Base-by-base conservation (phyloP, 83 land plant genomes). In the Picea abies region DNA sequence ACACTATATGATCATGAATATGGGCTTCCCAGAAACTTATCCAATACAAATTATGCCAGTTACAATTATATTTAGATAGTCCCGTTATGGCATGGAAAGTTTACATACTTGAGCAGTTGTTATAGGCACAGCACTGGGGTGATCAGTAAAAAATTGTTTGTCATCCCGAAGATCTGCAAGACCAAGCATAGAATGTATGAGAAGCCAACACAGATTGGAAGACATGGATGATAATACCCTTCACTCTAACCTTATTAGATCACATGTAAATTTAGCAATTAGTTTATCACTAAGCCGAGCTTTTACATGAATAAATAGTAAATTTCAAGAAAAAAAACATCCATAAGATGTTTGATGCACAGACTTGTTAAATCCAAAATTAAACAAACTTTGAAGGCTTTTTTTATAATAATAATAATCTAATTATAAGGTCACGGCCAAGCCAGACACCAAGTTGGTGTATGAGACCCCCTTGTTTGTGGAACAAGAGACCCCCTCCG, bases 121-220 rank as follows among this genome's bases (percentile, higher is more conserved):
- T 35, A 94, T 94, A 19, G 96, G 92, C 35, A 90, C 91, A 23
- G 96, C 94, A 60, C 96, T 92, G 19, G 96, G 96, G 68, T 94
- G 96, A 79, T 94, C 94, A 25, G 84, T 63, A 41, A 90, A 91
- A 88, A 89, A 93, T 71, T 93, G 95, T 86, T 91, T 90, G 78
- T 93, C 95, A 86, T 93, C 96, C 65, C 96, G 96, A 81, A 94
- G 92, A 89, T 94, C 96, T 94, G 88, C 26, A 78, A 16, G 52
- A 17, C 17, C 72, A 64, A 41, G 26, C 19, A 71, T 9, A 81
- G 52, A 5, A 49, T 25, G 49, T 62, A 70, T 26, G 82, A 44
- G 47, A 25, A 81, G 56, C 49, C 44, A 39, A 52, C 17, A 32
- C 73, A 81, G 44, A 69, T 17, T 44, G 25, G 12, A 44, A 20